Percentiles rank a stretch among this genome's conserved stretches.
Conservation (phyloP, 768 basidiomycete genomes). For the Mycena albidolilacea region DNA sequence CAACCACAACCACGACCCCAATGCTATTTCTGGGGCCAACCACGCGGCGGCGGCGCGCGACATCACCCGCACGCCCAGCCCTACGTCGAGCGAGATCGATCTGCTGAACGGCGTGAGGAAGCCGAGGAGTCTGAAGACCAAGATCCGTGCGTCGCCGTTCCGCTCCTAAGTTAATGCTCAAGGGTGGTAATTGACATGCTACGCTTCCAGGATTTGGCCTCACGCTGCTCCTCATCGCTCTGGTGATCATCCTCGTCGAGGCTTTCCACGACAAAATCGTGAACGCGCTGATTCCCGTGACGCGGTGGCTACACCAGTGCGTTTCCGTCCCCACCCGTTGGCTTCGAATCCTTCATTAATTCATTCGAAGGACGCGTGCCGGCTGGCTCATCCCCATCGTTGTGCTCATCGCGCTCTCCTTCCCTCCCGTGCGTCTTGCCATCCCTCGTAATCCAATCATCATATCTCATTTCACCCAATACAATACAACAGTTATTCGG, state of each 20-base stretch:
- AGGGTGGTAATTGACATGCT: no score
- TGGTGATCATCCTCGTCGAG: slow-evolving; percentile 48
- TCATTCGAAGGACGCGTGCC: slow-evolving; percentile 28
- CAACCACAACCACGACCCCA: no score
- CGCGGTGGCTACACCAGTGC: slow-evolving; percentile 52
- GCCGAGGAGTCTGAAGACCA: neutral
- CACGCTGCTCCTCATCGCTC: slow-evolving; percentile 42
- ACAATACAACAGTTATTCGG: slow-evolving; percentile 52
- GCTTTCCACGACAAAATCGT: slow-evolving; percentile 58
- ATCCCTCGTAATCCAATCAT: neutral
- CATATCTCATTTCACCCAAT: no score
- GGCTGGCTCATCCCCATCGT: slow-evolving; percentile 62
- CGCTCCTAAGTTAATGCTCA: neutral
- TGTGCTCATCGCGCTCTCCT: slow-evolving; percentile 59
- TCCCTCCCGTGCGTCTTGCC: slow-evolving; percentile 50
- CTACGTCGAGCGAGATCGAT: slow-evolving; percentile 39
- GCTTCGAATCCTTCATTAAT: neutral
- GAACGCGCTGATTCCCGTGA: slow-evolving; percentile 55
- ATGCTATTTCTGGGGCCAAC: no score
- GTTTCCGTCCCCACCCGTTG: neutral
- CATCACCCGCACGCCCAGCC: slow-evolving; percentile 38
- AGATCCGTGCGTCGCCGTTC: slow-evolving; percentile 1
- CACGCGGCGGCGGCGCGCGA: neutral
- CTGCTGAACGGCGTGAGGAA: slow-evolving; percentile 16
- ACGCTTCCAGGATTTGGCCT: slow-evolving; percentile 19